These are phyloP conservation scores for Prunus campanulata DNA, from an alignment of 306 rosid genomes.

Conservation along the genomic window DNA sequence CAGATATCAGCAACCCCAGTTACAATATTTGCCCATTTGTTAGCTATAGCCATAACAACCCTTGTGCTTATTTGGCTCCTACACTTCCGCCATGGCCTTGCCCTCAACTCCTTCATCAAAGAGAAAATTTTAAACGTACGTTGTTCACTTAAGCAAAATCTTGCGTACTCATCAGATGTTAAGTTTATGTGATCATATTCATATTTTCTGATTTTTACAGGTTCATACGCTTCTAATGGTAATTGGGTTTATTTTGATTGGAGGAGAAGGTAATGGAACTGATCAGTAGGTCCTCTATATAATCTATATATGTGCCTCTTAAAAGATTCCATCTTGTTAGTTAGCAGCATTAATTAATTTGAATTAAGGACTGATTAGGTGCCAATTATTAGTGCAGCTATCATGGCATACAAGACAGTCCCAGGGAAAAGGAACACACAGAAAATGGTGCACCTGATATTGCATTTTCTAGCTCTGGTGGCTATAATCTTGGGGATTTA, in stretches of 20 bases:
- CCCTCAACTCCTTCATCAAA: slow-evolving; percentile 47
- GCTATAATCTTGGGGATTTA: slow-evolving; percentile 48
- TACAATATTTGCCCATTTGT: slow-evolving; percentile 51
- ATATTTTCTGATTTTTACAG: slow-evolving; percentile 27
- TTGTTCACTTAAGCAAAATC: not conserved
- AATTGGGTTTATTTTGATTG: slow-evolving; percentile 55
- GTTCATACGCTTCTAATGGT: slow-evolving; percentile 65
- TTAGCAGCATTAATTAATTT: not conserved
- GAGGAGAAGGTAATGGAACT: slow-evolving; percentile 63
- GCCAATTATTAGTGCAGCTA: slow-evolving; percentile 37
- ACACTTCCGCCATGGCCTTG: slow-evolving; percentile 56
- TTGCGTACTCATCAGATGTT: not conserved
- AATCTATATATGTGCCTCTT: not conserved
- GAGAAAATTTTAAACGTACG: slow-evolving; percentile 56
- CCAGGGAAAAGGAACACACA: slow-evolving; percentile 32
- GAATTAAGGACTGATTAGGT: not conserved
- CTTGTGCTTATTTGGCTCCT: slow-evolving; percentile 63
- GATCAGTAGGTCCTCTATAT: not conserved
- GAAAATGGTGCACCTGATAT: slow-evolving; percentile 44
- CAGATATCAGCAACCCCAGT: slow-evolving; percentile 46
- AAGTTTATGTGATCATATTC: not conserved
- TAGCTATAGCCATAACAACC: slow-evolving; percentile 49
- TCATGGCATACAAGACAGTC: slow-evolving; percentile 50
- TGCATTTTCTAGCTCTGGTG: slow-evolving; percentile 54
- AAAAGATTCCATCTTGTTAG: too few relatives aligned